phyloP scores from a whole-genome alignment of 176 grass and related monocot species.

The Rhynchospora breviuscula region DNA sequence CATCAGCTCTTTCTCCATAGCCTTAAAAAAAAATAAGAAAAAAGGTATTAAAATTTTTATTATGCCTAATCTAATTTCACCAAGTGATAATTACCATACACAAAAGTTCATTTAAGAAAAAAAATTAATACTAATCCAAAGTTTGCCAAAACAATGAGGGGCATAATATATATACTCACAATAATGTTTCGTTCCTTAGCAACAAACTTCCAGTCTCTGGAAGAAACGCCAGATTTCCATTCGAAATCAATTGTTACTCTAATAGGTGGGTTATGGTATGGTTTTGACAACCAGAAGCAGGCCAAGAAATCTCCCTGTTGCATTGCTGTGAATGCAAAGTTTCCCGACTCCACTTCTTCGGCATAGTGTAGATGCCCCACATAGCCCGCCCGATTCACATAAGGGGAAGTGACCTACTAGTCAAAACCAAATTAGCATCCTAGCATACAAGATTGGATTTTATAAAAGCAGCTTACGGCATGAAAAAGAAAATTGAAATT shows the following conservation, averaged over 20 bases:
- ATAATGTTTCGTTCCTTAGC: conserved; percentile 69
- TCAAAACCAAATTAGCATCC: neutral
- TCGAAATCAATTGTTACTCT: conserved; percentile 51
- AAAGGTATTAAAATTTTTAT: neutral
- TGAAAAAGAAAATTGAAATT: no score
- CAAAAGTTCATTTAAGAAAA: neutral
- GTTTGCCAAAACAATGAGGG: neutral
- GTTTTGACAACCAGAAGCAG: conserved; percentile 48
- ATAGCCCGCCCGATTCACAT: conserved; percentile 43
- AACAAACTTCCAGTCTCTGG: conserved; percentile 46
- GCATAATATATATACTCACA: conserved; percentile 30
- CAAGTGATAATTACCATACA: neutral
- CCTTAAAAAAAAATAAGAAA: conserved; percentile 22
- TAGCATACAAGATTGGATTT: neutral
- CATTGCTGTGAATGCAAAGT: conserved; percentile 54
- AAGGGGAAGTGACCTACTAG: conserved; percentile 48
- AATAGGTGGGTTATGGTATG: conserved; percentile 32
- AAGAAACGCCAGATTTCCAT: conserved; percentile 51
- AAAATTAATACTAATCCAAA: neutral
- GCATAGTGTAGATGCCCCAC: conserved; percentile 45
- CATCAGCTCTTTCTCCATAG: conserved; percentile 60
- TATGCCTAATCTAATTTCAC: neutral
- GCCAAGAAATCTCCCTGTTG: conserved; percentile 58
- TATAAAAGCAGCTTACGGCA: no score
- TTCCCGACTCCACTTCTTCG: conserved; percentile 61